Evolutionary conservation across 2,329 filamentous ascomycete genomes (phyloP), one percentile per base, ranked within the genome.

Genomic region (Xylaria multiplex): DNA sequence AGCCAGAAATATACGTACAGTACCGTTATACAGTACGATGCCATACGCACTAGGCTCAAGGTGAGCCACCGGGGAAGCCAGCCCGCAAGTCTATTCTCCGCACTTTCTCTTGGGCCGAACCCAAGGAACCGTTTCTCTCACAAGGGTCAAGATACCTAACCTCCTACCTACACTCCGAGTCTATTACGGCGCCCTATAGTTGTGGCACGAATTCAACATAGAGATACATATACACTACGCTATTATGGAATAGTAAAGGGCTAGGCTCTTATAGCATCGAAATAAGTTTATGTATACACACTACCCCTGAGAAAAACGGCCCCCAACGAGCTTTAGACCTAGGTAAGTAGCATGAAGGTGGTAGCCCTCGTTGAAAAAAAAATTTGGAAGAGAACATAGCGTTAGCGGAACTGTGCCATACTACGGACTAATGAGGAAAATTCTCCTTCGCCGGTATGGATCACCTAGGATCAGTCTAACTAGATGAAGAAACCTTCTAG

Each of bases 401-500:
- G 48, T 62, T 32, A 58, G 62, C 65, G 52, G 59, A 62, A 59
- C 57, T 32, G 14, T 40, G 49, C 56, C 58, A 62, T 67, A 43
- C 55, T 59, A 60, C 67, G 14, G 42, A 55, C 54, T 50, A 45
- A 54, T 35, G 46, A 32, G 8, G 30, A 27, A 32, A 53, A 37
- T 61, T 13, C 30, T 59, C n/a, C 48, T 56, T 65, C 67, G 59
- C 68, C 66, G 45, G 63, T 59, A 64, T 62, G 65, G 68, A 65
- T 63, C 63, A 42, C 58, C 45, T 60, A 50, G 43, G n/a, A 27
- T 16, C 19, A 46, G 52, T 50, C 50, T 66, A 68, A 59, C 64
- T 63, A 59, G 59, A 70, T 68, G 53, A 59, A 69, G 70, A 69
- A 70, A 68, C 45, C 64, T 69, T 71, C 68, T 70, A 71, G 66